These are phyloP conservation scores for Saksenaea oblongispora DNA, from an alignment of 371 early-diverging fungal genomes.

Conservation along the genomic window DNA sequence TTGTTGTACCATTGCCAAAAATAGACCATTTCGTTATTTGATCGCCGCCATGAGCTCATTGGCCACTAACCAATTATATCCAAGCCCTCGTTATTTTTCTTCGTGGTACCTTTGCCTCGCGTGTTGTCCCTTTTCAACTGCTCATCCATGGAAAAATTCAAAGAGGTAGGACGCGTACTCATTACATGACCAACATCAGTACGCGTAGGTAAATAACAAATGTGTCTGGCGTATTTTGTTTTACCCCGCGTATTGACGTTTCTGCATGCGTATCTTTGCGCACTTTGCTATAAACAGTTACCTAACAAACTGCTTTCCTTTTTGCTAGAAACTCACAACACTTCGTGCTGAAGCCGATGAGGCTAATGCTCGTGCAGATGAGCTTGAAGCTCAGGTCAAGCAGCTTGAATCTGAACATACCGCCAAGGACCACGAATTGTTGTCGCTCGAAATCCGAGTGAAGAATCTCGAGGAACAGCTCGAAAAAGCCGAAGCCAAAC, in stretches of 20 bases:
- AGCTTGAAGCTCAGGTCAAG: constrained; percentile 69
- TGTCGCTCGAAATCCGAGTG: constrained; percentile 71
- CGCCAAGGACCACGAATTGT: constrained; percentile 76
- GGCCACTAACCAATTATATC: background rate
- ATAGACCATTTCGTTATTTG: background rate
- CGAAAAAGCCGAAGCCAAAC: constrained; percentile 62
- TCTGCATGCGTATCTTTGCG: background rate
- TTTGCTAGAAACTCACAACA: constrained; percentile 63
- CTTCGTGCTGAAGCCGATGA: constrained; percentile 77
- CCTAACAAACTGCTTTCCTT: background rate
- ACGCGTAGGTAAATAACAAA: background rate
- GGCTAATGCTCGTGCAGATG: constrained; percentile 67
- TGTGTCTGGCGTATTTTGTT: too few relatives aligned
- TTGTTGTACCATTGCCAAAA: too few relatives aligned
- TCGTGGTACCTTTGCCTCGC: background rate
- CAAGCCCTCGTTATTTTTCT: background rate
- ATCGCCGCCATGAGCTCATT: background rate
- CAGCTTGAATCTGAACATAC: constrained; percentile 62
- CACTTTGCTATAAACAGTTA: background rate
- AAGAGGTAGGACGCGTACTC: constrained; percentile 38
- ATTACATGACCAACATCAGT: background rate
- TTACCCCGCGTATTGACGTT: background rate
- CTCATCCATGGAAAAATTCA: constrained; percentile 52
- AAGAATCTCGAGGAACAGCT: constrained; percentile 66
- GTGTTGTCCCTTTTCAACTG: background rate